phyloP scores from a whole-genome alignment of 2,329 filamentous ascomycete genomes.

The Malbranchea cinnamomea region DNA sequence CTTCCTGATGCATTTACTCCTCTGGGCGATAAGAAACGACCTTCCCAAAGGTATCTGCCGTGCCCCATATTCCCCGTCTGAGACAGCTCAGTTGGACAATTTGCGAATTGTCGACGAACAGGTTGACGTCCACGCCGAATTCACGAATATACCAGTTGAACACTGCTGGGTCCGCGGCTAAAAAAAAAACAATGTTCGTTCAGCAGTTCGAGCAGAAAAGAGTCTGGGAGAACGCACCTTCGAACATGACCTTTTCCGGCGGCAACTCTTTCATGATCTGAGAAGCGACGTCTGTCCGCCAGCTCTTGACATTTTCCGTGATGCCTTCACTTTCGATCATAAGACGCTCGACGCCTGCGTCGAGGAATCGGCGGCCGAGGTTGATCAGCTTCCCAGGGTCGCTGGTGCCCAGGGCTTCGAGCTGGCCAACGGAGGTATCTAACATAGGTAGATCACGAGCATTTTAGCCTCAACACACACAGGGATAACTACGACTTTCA shows the following conservation, averaged over 20 bases:
- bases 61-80: slow-evolving; percentile 40
- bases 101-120: slow-evolving; percentile 44
- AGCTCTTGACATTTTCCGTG: slow-evolving; percentile 39
- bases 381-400: slow-evolving; percentile 36
- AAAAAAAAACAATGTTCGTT: not conserved
- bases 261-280: slow-evolving; percentile 37
- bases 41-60: slow-evolving; percentile 41
- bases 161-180: slow-evolving; percentile 38
- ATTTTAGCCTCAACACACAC: not conserved
- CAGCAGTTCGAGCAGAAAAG: not conserved
- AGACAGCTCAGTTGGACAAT: slow-evolving; percentile 41
- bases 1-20: slow-evolving; percentile 3
- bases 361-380: slow-evolving; percentile 35
- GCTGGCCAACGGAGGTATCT: slow-evolving; percentile 33
- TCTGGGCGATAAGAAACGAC: slow-evolving; percentile 28
- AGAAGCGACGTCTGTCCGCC: slow-evolving; percentile 42
- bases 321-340: slow-evolving; percentile 48
- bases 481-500: too few relatives aligned
- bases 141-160: slow-evolving; percentile 44
- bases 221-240: slow-evolving; percentile 15
- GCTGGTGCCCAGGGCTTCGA: slow-evolving; percentile 35
- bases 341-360: slow-evolving; percentile 38
- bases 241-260: slow-evolving; percentile 41
- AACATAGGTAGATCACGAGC: too few relatives aligned
- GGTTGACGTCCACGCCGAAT: slow-evolving; percentile 42